Percentiles rank a stretch among this genome's conserved stretches.
phyloP scores from a whole-genome alignment of 805 yeast genomes.

The Brettanomyces custersianus region DNA sequence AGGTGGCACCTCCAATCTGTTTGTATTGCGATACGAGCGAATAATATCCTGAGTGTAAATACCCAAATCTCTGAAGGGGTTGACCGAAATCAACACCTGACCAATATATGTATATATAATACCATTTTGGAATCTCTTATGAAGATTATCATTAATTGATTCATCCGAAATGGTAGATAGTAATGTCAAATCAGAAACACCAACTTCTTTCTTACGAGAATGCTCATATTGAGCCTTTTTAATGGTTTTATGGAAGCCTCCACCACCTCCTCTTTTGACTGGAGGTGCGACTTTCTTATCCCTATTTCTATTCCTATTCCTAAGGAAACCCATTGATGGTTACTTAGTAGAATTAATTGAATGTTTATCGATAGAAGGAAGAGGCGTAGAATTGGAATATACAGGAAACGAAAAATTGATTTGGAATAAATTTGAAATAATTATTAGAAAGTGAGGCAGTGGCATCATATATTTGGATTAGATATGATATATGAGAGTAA shows the following conservation, averaged over 20 bases:
- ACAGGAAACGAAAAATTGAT: no score
- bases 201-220: slow-evolving; percentile 91
- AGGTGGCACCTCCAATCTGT: slow-evolving; percentile 93
- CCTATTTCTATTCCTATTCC: slow-evolving; percentile 63
- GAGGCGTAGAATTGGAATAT: no score
- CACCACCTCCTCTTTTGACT: slow-evolving; percentile 19
- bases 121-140: slow-evolving; percentile 82
- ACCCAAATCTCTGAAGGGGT: slow-evolving; percentile 94
- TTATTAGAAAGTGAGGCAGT: no score
- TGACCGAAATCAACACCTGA: slow-evolving; percentile 89
- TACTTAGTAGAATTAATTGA: no score
- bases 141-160: slow-evolving; percentile 82
- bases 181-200: slow-evolving; percentile 89
- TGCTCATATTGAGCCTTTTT: slow-evolving; percentile 88
- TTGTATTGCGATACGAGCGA: slow-evolving; percentile 77
- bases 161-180: slow-evolving; percentile 85
- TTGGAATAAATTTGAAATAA: no score
- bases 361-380: no score
- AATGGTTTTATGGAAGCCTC: slow-evolving; percentile 54
- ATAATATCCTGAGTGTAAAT: slow-evolving; percentile 79
- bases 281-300: slow-evolving; percentile 35
- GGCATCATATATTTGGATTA: no score
- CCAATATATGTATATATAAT: slow-evolving; percentile 90
- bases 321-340: slow-evolving; percentile 56
- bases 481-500: no score